Conservation (phyloP, 306 rosid genomes). For the Cyamopsis tetragonoloba region DNA sequence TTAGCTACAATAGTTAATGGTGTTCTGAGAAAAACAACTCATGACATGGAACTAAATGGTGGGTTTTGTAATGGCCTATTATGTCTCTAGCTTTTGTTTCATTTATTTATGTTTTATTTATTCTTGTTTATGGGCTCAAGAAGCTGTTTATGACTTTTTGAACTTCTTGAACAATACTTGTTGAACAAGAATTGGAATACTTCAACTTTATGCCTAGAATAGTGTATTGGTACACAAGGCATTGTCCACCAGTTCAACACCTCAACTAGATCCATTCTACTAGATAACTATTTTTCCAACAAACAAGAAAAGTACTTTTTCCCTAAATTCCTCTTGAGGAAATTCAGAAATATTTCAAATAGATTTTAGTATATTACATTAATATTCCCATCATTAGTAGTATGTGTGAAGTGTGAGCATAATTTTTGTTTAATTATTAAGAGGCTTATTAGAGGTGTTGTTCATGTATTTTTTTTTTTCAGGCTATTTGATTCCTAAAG, state of each 20-base stretch:
- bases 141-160: conserved; percentile 35
- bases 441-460: neutral
- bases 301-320: neutral
- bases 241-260: conserved; percentile 26
- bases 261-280: conserved; percentile 21
- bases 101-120: too few species aligned
- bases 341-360: too few species aligned
- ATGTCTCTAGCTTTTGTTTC: conserved; percentile 22
- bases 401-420: neutral
- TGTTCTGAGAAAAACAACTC: conserved; percentile 87
- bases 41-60: conserved; percentile 95
- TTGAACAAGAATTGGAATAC: neutral
- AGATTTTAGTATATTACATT: too few species aligned
- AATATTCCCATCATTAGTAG: neutral
- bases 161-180: conserved; percentile 15
- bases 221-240: conserved; percentile 19
- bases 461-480: conserved; percentile 24
- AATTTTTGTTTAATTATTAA: neutral
- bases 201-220: conserved; percentile 19
- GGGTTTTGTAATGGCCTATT: conserved; percentile 27
- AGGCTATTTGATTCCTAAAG: conserved; percentile 87
- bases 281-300: neutral
- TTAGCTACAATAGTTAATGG: conserved; percentile 97
- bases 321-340: neutral
- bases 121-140: conserved; percentile 68